Evolutionary conservation across 2,329 filamentous ascomycete species (phyloP).

Genomic region (Apiospora sp.): DNA sequence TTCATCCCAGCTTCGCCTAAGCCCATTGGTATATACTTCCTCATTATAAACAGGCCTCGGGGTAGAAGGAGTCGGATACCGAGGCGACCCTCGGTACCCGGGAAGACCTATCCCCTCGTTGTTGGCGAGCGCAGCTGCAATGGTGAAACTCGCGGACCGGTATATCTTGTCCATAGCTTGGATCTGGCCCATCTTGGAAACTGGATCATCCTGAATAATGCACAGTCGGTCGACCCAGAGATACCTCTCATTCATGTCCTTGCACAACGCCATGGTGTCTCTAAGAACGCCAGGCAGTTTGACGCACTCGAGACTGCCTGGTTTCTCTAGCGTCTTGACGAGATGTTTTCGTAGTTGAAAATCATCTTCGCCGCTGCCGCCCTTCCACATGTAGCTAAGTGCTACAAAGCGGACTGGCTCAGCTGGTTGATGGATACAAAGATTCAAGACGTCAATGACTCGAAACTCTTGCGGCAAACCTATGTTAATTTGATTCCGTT

Average conservation of each 20-base stretch:
- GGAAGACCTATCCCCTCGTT: background rate
- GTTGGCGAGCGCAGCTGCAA: background rate
- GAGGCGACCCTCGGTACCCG: background rate
- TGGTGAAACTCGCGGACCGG: background rate
- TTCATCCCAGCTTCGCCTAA: background rate
- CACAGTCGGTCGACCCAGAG: slow-evolving; percentile 15
- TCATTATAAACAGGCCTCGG: background rate
- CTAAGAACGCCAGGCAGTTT: background rate
- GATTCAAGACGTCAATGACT: background rate
- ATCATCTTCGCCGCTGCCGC: background rate
- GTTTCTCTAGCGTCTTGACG: background rate
- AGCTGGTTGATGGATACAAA: background rate
- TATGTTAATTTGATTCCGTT: background rate
- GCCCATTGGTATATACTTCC: background rate
- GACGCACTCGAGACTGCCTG: background rate
- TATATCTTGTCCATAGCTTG: slow-evolving; percentile 14
- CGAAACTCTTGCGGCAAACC: background rate
- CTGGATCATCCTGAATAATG: background rate
- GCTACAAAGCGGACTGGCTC: background rate
- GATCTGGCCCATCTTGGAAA: background rate
- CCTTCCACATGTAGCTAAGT: background rate
- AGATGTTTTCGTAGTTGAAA: background rate
- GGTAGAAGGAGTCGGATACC: background rate
- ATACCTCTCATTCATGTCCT: background rate
- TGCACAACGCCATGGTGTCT: background rate